Conservation (phyloP, 495 filamentous ascomycete genomes). For the Zalerion maritima region DNA sequence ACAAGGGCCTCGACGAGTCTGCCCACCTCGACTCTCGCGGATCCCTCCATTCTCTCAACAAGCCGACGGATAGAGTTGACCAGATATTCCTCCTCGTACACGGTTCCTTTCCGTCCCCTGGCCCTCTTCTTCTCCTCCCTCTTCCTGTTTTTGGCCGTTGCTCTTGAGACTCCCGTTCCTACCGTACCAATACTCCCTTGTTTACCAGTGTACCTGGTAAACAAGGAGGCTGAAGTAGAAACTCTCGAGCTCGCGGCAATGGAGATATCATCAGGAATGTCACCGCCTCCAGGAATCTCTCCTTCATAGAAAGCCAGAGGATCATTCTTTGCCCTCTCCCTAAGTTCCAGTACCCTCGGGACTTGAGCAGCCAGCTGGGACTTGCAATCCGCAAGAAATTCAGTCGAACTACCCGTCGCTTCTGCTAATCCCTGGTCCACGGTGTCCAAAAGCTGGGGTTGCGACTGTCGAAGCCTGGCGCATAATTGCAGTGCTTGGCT, state of each 20-base stretch:
- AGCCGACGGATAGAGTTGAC: slow-evolving; percentile 74
- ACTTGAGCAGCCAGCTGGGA: slow-evolving; percentile 70
- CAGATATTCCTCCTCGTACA: slow-evolving; percentile 96
- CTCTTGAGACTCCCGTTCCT: slow-evolving; percentile 47
- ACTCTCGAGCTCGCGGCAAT: slow-evolving; percentile 72
- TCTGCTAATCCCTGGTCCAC: slow-evolving; percentile 70
- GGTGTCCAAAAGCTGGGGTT: slow-evolving; percentile 30
- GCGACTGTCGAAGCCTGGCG: slow-evolving; percentile 25
- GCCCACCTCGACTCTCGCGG: slow-evolving; percentile 48
- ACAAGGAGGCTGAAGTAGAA: slow-evolving; percentile 64
- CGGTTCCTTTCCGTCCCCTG: slow-evolving; percentile 82
- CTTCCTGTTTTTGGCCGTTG: slow-evolving; percentile 67
- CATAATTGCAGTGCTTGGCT: slow-evolving; percentile 63
- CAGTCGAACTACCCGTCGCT: slow-evolving; percentile 59
- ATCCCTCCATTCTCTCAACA: slow-evolving; percentile 72
- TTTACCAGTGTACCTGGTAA: slow-evolving; percentile 79
- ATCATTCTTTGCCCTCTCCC: slow-evolving; percentile 63
- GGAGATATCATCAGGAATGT: slow-evolving; percentile 83
- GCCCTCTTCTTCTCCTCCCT: slow-evolving; percentile 92
- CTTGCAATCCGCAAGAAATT: slow-evolving; percentile 85
- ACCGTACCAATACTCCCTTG: slow-evolving; percentile 45
- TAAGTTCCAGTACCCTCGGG: slow-evolving; percentile 67
- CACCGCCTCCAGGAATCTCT: slow-evolving; percentile 40
- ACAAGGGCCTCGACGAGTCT: slow-evolving; percentile 59
- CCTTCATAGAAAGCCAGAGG: slow-evolving; percentile 68